A percentile compares a stretch with the other conserved stretches of the same genome.
These are phyloP conservation scores for Aaosphaeria arxii DNA, from an alignment of 2,329 filamentous ascomycete species.

Conservation along the genomic window DNA sequence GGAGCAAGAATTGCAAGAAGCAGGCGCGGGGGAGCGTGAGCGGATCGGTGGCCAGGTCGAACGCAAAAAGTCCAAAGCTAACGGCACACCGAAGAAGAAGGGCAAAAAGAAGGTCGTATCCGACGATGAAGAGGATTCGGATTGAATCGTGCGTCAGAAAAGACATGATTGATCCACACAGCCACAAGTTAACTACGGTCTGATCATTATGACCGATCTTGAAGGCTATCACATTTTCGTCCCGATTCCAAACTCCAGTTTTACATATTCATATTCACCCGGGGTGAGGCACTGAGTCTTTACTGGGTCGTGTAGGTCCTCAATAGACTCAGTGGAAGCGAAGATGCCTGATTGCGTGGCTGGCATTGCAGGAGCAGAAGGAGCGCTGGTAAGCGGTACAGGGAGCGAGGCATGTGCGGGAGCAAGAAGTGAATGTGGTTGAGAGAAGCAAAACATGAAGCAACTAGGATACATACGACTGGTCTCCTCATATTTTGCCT, in stretches of 20 bases:
- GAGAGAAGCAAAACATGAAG: constrained; percentile 4
- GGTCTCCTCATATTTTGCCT: too few species aligned
- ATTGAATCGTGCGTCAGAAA: neutral
- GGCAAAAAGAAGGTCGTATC: constrained; percentile 13
- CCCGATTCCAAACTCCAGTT: too few species aligned
- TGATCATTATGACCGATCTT: too few species aligned
- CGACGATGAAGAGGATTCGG: constrained; percentile 12
- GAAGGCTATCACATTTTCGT: too few species aligned
- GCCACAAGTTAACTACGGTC: too few species aligned
- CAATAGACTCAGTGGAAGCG: constrained; percentile 16
- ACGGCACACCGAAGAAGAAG: constrained; percentile 38
- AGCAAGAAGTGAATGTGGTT: constrained; percentile 32
- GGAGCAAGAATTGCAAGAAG: constrained; percentile 63
- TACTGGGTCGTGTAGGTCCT: constrained; percentile 25
- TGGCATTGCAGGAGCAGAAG: constrained; percentile 2
- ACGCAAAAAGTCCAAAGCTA: constrained; percentile 46
- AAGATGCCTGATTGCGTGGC: neutral
- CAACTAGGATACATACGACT: too few species aligned
- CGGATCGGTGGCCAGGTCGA: constrained; percentile 78
- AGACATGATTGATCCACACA: too few species aligned
- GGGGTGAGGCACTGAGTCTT: constrained; percentile 20
- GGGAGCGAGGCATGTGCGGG: constrained; percentile 33
- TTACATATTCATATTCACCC: too few species aligned
- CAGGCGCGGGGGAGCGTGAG: constrained; percentile 68
- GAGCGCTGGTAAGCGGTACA: constrained; percentile 2